Conservation (phyloP, 768 basidiomycete species). For the Crassisporium funariophilum region DNA sequence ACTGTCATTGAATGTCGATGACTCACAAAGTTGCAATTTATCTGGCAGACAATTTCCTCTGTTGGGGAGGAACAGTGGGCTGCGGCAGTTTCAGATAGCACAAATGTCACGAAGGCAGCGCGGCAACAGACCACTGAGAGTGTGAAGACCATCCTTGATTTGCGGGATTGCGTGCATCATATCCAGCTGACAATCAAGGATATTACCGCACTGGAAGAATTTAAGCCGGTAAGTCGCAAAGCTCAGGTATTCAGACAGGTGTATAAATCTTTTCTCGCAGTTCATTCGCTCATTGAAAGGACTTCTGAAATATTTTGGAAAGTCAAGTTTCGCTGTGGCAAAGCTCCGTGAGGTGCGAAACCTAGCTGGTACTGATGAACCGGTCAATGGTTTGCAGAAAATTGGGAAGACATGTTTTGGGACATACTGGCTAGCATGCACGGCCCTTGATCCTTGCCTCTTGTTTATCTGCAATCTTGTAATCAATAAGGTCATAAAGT, state of each 20-base stretch:
- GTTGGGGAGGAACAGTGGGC: conserved; percentile 8
- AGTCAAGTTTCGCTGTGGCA: neutral
- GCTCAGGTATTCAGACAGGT: too few relatives aligned
- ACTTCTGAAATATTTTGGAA: conserved; percentile 9
- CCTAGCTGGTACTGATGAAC: neutral
- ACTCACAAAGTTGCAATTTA: neutral
- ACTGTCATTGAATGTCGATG: neutral
- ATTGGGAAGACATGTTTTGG: conserved; percentile 14
- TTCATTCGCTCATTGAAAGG: too few relatives aligned
- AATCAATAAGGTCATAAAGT: conserved; percentile 2
- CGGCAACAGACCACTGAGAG: neutral
- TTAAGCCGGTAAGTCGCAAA: conserved; percentile 4
- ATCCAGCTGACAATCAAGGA: conserved; percentile 16
- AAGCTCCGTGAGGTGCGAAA: conserved; percentile 2
- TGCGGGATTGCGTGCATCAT: conserved; percentile 16
- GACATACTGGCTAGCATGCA: conserved; percentile 9
- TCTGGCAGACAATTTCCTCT: conserved; percentile 4
- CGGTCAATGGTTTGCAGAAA: conserved; percentile 4
- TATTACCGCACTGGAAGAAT: conserved; percentile 4
- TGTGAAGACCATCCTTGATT: conserved; percentile 8
- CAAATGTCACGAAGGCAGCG: conserved; percentile 10
- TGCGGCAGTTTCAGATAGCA: conserved; percentile 11
- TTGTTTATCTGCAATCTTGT: neutral
- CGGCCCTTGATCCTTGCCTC: conserved; percentile 7
- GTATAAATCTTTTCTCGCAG: too few relatives aligned